Conservation (phyloP, 306 rosid species). For the Inga laurina region DNA sequence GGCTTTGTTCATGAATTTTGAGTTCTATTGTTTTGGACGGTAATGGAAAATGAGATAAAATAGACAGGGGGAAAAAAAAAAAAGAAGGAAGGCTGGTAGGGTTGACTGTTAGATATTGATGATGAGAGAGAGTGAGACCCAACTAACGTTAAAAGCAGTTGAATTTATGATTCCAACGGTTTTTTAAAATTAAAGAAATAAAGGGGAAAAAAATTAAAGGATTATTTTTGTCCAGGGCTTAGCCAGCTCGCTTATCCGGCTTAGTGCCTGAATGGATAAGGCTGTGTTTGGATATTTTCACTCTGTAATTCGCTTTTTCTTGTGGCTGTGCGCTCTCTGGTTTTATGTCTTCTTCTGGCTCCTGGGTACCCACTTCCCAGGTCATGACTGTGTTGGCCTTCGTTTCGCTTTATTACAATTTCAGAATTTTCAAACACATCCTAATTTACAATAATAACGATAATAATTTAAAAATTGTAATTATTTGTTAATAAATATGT, state of each 20-base stretch:
- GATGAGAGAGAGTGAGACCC: constrained; percentile 36
- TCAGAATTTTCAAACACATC: not conserved
- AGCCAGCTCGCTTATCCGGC: not conserved
- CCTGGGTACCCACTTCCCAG: not conserved
- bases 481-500: too few relatives aligned
- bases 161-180: constrained; percentile 67
- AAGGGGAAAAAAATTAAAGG: not conserved
- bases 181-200: not conserved
- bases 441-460: too few relatives aligned
- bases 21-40: not conserved
- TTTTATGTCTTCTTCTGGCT: not conserved
- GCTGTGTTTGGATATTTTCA: not conserved
- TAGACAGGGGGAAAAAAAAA: not conserved
- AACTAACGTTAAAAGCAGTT: constrained; percentile 68
- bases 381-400: not conserved
- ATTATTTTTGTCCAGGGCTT: not conserved
- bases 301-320: not conserved
- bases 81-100: constrained; percentile 62
- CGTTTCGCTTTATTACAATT: not conserved
- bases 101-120: constrained; percentile 86
- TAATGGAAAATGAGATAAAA: constrained; percentile 27
- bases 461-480: too few relatives aligned
- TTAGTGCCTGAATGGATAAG: not conserved
- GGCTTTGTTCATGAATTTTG: not conserved
- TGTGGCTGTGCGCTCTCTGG: not conserved